Percentiles rank a stretch among this genome's conserved stretches.
Conservation (phyloP, 176 grass and related monocot genomes). For the Rhynchospora tenuis region DNA sequence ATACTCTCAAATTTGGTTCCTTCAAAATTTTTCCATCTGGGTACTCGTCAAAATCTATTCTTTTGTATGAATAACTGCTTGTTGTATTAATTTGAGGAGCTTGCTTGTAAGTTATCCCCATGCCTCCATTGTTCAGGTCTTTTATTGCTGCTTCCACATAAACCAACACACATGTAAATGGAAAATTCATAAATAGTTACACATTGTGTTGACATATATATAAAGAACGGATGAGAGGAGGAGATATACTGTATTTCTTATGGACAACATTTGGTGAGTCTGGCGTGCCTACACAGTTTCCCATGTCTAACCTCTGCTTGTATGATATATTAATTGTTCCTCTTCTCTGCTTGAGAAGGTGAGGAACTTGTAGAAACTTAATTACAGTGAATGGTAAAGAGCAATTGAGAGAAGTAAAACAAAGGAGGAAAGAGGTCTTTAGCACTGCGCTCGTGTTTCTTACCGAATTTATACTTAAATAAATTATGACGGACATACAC, state of each 20-base stretch:
- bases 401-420: not conserved
- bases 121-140: not conserved
- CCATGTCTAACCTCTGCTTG: not conserved
- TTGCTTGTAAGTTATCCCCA: not conserved
- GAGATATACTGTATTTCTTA: not conserved
- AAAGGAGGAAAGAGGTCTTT: not conserved
- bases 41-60: not conserved
- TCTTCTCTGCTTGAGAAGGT: not conserved
- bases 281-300: not conserved
- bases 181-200: not conserved
- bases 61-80: not conserved
- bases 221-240: not conserved
- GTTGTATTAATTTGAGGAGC: slow-evolving; percentile 1
- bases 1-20: slow-evolving; percentile 47
- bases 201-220: not conserved
- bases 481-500: not conserved
- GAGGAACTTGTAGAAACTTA: not conserved
- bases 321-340: not conserved
- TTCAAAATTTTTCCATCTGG: slow-evolving; percentile 64
- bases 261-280: not conserved
- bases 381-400: not conserved
- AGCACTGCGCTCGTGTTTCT: not conserved
- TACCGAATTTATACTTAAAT: not conserved
- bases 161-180: not conserved
- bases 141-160: not conserved